phyloP scores from a whole-genome alignment of 192 early-diverging fungal genomes.

The Backusella mclennaniae region DNA sequence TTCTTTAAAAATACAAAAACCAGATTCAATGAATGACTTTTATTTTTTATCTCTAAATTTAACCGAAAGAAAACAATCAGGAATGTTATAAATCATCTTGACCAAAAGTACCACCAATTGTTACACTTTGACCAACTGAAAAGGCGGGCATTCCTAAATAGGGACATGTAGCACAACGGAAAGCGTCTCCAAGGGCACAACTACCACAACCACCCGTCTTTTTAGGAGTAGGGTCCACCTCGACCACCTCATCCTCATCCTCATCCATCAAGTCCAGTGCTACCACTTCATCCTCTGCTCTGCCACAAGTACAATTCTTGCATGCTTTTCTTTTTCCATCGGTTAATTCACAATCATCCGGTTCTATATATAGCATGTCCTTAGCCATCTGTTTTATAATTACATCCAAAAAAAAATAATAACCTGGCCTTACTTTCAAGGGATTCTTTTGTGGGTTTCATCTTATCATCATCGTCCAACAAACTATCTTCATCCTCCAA shows the following conservation, averaged over 20 bases:
- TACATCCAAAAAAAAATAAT: background rate
- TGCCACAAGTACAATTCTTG: slow-evolving; percentile 97
- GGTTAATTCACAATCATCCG: slow-evolving; percentile 69
- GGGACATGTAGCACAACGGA: slow-evolving; percentile 93
- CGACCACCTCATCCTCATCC: slow-evolving; percentile 31
- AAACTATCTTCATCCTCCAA: slow-evolving; percentile 86
- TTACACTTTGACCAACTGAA: slow-evolving; percentile 90
- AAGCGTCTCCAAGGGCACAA: slow-evolving; percentile 96
- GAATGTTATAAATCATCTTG: slow-evolving; percentile 31
- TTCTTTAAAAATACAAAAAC: background rate
- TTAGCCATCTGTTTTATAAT: background rate
- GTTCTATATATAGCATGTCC: slow-evolving; percentile 28
- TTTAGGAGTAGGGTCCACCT: slow-evolving; percentile 46
- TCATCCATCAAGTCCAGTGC: slow-evolving; percentile 34
- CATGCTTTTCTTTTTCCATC: slow-evolving; percentile 86
- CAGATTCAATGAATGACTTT: background rate
- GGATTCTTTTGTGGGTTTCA: slow-evolving; percentile 63
- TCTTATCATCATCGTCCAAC: slow-evolving; percentile 80
- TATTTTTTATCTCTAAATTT: background rate
- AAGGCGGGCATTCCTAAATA: slow-evolving; percentile 99
- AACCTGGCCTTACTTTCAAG: slow-evolving; percentile 47
- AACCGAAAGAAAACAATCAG: background rate
- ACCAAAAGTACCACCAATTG: slow-evolving; percentile 67
- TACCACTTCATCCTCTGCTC: slow-evolving; percentile 70
- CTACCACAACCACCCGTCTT: slow-evolving; percentile 54